Conservation (phyloP, 2,329 filamentous ascomycete genomes). For the Diaporthe batatas region DNA sequence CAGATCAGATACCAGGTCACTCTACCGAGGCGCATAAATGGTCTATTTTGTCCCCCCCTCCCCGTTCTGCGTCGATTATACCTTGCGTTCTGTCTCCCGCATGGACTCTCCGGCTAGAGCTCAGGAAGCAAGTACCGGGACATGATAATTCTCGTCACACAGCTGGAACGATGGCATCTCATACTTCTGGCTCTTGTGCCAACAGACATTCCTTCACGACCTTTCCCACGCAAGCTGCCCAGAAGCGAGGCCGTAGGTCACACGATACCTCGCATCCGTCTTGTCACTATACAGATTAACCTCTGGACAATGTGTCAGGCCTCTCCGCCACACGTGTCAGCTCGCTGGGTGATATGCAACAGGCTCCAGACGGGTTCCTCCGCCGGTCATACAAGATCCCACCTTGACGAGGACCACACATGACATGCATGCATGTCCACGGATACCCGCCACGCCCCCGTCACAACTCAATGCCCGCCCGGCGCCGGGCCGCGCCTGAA, state of each 20-base stretch:
- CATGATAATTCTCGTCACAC: not conserved
- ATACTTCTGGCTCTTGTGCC: not conserved
- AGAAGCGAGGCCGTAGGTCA: not conserved
- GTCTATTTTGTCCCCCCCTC: not conserved
- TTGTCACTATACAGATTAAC: not conserved
- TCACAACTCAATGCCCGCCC: not conserved
- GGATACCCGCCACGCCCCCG: no score
- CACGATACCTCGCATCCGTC: not conserved
- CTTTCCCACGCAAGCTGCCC: not conserved
- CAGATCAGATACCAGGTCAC: not conserved
- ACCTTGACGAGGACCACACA: no score
- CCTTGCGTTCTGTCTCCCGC: not conserved
- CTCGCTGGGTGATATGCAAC: not conserved
- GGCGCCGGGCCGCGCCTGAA: conserved; percentile 44
- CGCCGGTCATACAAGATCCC: not conserved
- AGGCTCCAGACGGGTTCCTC: not conserved
- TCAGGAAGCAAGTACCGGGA: not conserved
- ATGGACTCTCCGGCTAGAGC: not conserved
- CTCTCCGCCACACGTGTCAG: not conserved
- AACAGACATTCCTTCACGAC: not conserved
- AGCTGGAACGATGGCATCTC: not conserved
- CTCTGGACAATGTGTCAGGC: not conserved
- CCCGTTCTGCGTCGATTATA: not conserved
- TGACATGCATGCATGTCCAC: not conserved
- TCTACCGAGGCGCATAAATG: not conserved